Evolutionary conservation across 495 filamentous ascomycete genomes (phyloP).

Genomic region (Geoglossum glabrum): DNA sequence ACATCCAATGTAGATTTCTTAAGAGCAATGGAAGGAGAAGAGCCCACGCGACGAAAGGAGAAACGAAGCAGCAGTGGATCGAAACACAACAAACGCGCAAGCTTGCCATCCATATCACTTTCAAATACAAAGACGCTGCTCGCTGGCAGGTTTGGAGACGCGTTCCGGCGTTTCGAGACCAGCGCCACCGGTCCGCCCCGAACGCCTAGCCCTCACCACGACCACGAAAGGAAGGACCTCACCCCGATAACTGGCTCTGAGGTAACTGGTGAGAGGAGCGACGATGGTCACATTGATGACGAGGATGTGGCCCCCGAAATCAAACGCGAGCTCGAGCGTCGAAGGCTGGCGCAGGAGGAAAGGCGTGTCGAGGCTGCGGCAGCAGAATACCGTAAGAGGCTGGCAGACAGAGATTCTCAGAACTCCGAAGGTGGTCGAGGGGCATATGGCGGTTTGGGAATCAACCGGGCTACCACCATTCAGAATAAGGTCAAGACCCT

Average conservation of each 20-base stretch:
- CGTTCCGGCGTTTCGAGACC: slow-evolving; percentile 81
- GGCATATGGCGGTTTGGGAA: slow-evolving; percentile 15
- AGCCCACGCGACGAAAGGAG: slow-evolving; percentile 42
- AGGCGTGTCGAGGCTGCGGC: slow-evolving; percentile 77
- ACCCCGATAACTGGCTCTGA: slow-evolving; percentile 64
- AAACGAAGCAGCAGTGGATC: slow-evolving; percentile 40
- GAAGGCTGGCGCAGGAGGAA: slow-evolving; percentile 72
- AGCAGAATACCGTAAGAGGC: slow-evolving; percentile 67
- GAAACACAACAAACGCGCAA: slow-evolving; percentile 64
- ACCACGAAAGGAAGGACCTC: slow-evolving; percentile 26
- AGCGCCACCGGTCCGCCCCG: slow-evolving; percentile 28
- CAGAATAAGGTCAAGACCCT: slow-evolving; percentile 77
- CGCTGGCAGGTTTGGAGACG: slow-evolving; percentile 81
- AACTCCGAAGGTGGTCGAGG: slow-evolving; percentile 30
- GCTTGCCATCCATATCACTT: slow-evolving; percentile 55
- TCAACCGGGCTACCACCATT: slow-evolving; percentile 51
- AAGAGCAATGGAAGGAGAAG: slow-evolving; percentile 54
- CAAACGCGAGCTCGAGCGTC: slow-evolving; percentile 72
- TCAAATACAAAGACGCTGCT: slow-evolving; percentile 70
- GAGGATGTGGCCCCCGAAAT: slow-evolving; percentile 74
- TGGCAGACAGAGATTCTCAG: slow-evolving; percentile 37
- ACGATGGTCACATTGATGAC: slow-evolving; percentile 40
- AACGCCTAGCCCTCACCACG: slow-evolving; percentile 31
- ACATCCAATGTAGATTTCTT: slow-evolving; percentile 78
- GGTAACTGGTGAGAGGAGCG: slow-evolving; percentile 45